Percentiles rank a stretch among this genome's conserved stretches.
Evolutionary conservation across 2,329 filamentous ascomycete species (phyloP).

Genomic region (Colletotrichum trifolii): DNA sequence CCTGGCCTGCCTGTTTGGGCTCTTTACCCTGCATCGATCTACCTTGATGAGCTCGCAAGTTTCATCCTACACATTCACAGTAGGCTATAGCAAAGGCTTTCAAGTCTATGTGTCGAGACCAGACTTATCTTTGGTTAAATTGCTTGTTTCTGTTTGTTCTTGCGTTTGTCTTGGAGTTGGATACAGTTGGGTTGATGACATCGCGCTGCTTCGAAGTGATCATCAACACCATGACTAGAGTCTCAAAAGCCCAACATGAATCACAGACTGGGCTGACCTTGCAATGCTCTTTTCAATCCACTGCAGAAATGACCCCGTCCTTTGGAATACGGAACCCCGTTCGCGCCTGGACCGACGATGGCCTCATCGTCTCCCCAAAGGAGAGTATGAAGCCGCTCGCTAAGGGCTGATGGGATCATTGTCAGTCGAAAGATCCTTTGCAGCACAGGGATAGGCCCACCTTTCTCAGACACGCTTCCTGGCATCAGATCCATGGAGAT

Average conservation of each 20-base stretch:
- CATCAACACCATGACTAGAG: no score
- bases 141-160: no score
- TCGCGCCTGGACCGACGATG: slow-evolving; percentile 9
- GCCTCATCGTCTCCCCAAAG: slow-evolving; percentile 3
- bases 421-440: slow-evolving; percentile 14
- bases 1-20: slow-evolving; percentile 1
- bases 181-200: background rate
- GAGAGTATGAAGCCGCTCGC: slow-evolving; percentile 8
- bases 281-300: background rate
- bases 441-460: background rate
- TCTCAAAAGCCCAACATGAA: no score
- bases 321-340: background rate
- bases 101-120: no score
- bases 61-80: background rate
- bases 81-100: no score
- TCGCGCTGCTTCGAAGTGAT: background rate
- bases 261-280: no score
- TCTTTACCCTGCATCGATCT: slow-evolving; percentile 23
- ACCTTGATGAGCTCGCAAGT: background rate
- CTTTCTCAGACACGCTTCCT: slow-evolving; percentile 17
- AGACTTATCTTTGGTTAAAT: no score
- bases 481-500: slow-evolving; percentile 11
- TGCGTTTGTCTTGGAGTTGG: no score
- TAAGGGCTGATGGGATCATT: slow-evolving; percentile 13
- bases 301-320: slow-evolving; percentile 19